These are phyloP conservation scores for Leccinum variicolor DNA, from an alignment of 768 basidiomycete species.

Conservation along the genomic window DNA sequence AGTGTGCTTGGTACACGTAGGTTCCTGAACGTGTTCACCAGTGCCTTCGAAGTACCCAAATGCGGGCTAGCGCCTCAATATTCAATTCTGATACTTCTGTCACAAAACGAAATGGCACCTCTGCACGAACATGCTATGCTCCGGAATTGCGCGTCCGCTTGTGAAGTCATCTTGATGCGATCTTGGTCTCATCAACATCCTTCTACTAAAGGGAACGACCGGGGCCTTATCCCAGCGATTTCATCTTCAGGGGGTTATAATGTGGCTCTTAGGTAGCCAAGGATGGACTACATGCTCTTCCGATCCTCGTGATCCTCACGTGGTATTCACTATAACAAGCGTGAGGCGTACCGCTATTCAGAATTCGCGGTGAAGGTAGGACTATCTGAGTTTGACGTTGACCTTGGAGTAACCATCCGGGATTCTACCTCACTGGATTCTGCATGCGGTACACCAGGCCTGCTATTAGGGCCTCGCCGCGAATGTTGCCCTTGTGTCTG, in stretches of 20 bases:
- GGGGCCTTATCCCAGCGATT: neutral
- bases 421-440: constrained; percentile 66
- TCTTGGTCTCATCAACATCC: neutral
- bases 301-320: neutral
- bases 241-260: neutral
- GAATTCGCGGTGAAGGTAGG: constrained; percentile 58
- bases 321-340: constrained; percentile 39
- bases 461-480: constrained; percentile 60
- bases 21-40: neutral
- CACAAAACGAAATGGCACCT: neutral
- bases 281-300: neutral
- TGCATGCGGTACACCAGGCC: constrained; percentile 53
- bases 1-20: neutral
- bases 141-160: neutral
- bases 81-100: neutral
- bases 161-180: neutral
- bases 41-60: neutral
- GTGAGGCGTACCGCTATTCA: constrained; percentile 51
- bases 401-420: constrained; percentile 61
- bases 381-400: neutral
- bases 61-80: too few relatives aligned
- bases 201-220: constrained; percentile 2
- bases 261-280: neutral
- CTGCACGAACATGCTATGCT: neutral
- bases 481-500: constrained; percentile 66